Percentiles rank a stretch among this genome's conserved stretches.
These are phyloP conservation scores for Urochloa ruziziensis DNA, from an alignment of 176 grass and related monocot genomes.

Conservation along the genomic window DNA sequence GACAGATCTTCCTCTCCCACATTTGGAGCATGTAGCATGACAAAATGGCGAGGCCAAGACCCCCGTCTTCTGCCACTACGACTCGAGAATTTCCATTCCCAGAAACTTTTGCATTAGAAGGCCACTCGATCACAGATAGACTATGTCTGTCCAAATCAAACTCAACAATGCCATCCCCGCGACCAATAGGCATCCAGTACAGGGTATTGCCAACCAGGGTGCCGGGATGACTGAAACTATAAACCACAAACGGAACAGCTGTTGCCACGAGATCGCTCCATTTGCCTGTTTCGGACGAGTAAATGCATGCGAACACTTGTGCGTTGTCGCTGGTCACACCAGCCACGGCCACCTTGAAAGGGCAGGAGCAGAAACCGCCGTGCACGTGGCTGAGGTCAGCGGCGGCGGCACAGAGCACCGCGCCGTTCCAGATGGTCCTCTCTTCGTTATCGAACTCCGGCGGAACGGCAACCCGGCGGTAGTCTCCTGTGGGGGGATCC, in stretches of 20 bases:
- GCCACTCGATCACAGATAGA: background rate
- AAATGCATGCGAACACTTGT: background rate
- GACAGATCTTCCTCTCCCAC: conserved; percentile 23
- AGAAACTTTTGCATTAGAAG: background rate
- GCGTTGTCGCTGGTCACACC: background rate
- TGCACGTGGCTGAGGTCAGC: background rate
- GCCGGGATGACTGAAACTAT: background rate
- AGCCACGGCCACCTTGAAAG: conserved; percentile 1
- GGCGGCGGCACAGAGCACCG: background rate
- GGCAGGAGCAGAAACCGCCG: conserved; percentile 1
- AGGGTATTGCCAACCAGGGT: background rate
- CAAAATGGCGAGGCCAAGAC: background rate
- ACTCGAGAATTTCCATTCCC: rapidly evolving
- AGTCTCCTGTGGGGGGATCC: conserved; percentile 3
- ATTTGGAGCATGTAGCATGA: background rate
- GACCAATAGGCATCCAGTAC: background rate
- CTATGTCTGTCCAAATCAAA: background rate
- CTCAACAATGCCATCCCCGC: background rate
- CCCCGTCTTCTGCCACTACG: background rate
- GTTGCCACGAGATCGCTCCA: background rate
- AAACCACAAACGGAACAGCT: background rate
- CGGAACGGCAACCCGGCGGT: background rate
- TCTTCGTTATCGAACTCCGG: background rate
- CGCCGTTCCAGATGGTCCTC: background rate
- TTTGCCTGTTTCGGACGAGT: background rate